Conservation (phyloP, 2,329 filamentous ascomycete genomes). For the Curvularia hawaiiensis region DNA sequence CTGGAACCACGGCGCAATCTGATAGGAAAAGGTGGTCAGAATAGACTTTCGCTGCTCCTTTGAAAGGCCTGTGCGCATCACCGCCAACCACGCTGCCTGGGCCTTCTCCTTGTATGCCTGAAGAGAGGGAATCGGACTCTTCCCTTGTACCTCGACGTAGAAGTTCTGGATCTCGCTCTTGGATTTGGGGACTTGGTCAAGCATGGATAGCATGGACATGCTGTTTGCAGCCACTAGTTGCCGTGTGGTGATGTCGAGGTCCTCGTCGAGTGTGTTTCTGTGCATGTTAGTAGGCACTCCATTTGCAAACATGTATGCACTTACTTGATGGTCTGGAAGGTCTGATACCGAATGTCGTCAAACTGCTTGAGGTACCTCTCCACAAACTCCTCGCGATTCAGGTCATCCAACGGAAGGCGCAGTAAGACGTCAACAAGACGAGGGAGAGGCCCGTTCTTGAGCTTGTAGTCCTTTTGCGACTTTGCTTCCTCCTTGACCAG, state of each 20-base stretch:
- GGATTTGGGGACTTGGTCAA: constrained; percentile 73
- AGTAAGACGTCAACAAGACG: constrained; percentile 69
- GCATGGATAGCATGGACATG: constrained; percentile 66
- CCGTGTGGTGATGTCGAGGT: constrained; percentile 28
- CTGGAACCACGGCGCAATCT: constrained; percentile 86
- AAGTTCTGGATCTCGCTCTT: constrained; percentile 71
- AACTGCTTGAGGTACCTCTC: constrained; percentile 79
- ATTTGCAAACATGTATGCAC: constrained; percentile 38
- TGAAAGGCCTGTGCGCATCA: constrained; percentile 70
- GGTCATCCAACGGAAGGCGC: constrained; percentile 60
- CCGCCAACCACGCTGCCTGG: constrained; percentile 83
- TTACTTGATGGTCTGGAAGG: constrained; percentile 75
- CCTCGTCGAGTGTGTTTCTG: constrained; percentile 36
- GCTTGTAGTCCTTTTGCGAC: constrained; percentile 60
- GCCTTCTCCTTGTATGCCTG: constrained; percentile 77
- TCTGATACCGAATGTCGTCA: constrained; percentile 84
- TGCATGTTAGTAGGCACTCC: constrained; percentile 2
- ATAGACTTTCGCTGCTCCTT: constrained; percentile 80
- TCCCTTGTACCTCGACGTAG: constrained; percentile 69
- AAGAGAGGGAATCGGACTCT: constrained; percentile 64
- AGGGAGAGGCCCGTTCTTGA: constrained; percentile 70
- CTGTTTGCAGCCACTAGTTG: constrained; percentile 53
- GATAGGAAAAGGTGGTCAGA: constrained; percentile 74
- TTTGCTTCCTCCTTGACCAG: constrained; percentile 75
- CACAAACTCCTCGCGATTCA: constrained; percentile 72